phyloP scores from a whole-genome alignment of 83 land plant genomes.

The Thuja plicata region DNA sequence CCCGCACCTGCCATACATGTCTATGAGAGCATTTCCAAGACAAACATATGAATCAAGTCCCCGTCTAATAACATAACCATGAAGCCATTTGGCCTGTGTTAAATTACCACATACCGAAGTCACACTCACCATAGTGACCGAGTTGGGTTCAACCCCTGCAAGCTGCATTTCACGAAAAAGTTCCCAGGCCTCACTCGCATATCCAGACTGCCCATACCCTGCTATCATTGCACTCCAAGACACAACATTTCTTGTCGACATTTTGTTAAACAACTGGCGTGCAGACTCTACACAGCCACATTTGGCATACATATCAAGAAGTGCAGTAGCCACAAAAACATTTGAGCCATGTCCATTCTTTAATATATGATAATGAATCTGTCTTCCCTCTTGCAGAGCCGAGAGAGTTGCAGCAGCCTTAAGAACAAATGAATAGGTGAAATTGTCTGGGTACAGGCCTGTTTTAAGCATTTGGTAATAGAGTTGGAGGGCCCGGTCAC shows the following conservation, averaged over 20 bases:
- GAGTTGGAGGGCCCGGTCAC: neutral
- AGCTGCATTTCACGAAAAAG: constrained; percentile 30
- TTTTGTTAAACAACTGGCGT: constrained; percentile 26
- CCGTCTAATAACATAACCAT: constrained; percentile 9
- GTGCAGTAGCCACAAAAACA: constrained; percentile 21
- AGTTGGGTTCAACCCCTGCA: constrained; percentile 24
- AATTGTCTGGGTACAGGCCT: constrained; percentile 2
- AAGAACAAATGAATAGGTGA: constrained; percentile 4
- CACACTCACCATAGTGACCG: constrained; percentile 37
- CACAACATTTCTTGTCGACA: constrained; percentile 32
- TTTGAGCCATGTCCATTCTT: constrained; percentile 7
- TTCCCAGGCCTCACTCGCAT: constrained; percentile 33
- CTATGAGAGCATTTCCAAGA: constrained; percentile 25
- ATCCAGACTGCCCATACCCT: constrained; percentile 38
- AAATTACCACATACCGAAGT: constrained; percentile 15
- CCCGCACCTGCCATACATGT: constrained; percentile 31
- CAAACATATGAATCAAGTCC: constrained; percentile 17
- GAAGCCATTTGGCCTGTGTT: constrained; percentile 20
- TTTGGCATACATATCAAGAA: constrained; percentile 33
- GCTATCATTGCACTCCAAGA: constrained; percentile 52
- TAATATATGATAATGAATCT: neutral
- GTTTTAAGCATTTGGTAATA: constrained; percentile 10
- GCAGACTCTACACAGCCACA: constrained; percentile 33
- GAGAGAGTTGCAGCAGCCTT: neutral
- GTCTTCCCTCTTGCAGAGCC: constrained; percentile 3